These are phyloP conservation scores for Seminavis robusta DNA, from an alignment of 108 stramenopile genomes.

Conservation along the genomic window DNA sequence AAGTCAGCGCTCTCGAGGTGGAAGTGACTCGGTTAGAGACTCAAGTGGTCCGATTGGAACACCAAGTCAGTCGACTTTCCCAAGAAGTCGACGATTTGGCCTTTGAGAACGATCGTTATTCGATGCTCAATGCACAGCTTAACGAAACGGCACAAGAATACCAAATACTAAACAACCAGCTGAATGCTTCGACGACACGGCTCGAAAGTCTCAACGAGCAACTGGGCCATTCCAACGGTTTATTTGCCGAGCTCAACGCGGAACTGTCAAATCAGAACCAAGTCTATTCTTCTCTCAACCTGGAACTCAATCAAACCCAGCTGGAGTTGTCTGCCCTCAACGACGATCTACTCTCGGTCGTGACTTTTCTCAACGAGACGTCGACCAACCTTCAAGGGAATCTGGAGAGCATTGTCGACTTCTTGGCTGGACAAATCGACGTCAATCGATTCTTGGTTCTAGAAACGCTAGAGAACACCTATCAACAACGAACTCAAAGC, in stretches of 20 bases:
- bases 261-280: conserved; percentile 16
- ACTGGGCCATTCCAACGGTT: conserved; percentile 12
- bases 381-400: background rate
- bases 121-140: conserved; percentile 17
- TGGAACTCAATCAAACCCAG: conserved; percentile 16
- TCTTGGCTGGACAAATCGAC: conserved; percentile 22
- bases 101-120: conserved; percentile 19
- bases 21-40: too few relatives aligned
- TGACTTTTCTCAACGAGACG: conserved; percentile 39
- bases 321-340: conserved; percentile 5
- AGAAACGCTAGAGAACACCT: conserved; percentile 25
- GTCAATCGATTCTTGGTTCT: conserved; percentile 5
- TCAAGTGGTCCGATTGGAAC: conserved; percentile 14
- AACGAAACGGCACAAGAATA: conserved; percentile 15
- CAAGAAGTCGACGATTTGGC: conserved; percentile 25
- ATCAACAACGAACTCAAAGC: conserved; percentile 9
- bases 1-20: conserved; percentile 26
- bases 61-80: conserved; percentile 14
- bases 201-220: conserved; percentile 8
- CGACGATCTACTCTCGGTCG: conserved; percentile 11
- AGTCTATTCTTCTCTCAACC: conserved; percentile 9
- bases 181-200: conserved; percentile 15
- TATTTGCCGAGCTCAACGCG: conserved; percentile 6
- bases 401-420: conserved; percentile 8
- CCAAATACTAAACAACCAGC: conserved; percentile 8